Evolutionary conservation across 139 green algal genomes (phyloP).

Genomic region (Pleodorina starrii): DNA sequence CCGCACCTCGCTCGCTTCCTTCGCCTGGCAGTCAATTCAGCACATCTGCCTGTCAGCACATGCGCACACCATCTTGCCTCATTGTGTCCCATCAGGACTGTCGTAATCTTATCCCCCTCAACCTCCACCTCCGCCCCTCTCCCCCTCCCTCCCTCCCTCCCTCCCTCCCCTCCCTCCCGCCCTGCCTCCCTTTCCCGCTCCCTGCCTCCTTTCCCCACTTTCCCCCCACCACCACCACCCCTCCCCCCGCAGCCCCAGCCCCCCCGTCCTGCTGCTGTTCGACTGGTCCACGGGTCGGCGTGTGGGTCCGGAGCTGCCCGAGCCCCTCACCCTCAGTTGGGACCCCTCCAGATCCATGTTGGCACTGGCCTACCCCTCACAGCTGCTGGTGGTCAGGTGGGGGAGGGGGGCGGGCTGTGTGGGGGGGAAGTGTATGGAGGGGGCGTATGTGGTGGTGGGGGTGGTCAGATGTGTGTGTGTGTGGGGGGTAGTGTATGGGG

Average conservation of each 20-base stretch:
- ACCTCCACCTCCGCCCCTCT: too few relatives aligned
- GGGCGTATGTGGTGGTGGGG: too few relatives aligned
- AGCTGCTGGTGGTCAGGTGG: conserved; percentile 62
- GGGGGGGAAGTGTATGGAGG: neutral
- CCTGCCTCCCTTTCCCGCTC: neutral
- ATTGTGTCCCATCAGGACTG: too few relatives aligned
- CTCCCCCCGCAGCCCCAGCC: neutral
- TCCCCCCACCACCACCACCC: too few relatives aligned
- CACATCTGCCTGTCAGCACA: too few relatives aligned
- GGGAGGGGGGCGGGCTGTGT: neutral
- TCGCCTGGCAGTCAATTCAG: too few relatives aligned
- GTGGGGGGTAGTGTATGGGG: too few relatives aligned
- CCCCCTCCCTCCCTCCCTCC: neutral
- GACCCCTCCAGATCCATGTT: conserved; percentile 62
- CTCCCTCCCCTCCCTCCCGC: neutral
- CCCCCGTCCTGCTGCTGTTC: conserved; percentile 13
- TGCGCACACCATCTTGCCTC: too few relatives aligned
- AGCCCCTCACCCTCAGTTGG: conserved; percentile 63
- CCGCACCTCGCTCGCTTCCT: too few relatives aligned
- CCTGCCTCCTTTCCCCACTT: neutral
- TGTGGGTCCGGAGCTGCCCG: conserved; percentile 64
- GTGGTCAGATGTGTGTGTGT: too few relatives aligned
- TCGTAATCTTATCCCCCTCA: too few relatives aligned
- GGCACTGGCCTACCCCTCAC: conserved; percentile 66
- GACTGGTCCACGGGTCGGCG: conserved; percentile 27